These are phyloP conservation scores for Roridomyces roridus DNA, from an alignment of 768 basidiomycete genomes.

Conservation along the genomic window DNA sequence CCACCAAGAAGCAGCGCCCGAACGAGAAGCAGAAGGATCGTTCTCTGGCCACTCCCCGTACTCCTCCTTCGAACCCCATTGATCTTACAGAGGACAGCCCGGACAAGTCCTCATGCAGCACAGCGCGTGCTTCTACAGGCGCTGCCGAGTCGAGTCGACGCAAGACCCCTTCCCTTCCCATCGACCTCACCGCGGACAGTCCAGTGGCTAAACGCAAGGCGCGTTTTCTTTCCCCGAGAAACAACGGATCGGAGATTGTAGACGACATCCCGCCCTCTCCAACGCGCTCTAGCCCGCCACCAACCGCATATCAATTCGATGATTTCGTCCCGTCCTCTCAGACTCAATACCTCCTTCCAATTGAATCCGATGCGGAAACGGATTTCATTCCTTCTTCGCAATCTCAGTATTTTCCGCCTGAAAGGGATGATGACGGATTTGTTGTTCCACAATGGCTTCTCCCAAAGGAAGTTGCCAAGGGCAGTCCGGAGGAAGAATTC, in stretches of 20 bases:
- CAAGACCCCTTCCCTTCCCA: background rate
- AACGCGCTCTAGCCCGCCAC: background rate
- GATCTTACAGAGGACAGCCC: too few relatives aligned
- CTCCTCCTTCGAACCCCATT: too few relatives aligned
- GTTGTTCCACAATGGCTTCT: conserved; percentile 43
- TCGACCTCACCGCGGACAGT: background rate
- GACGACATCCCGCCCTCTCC: background rate
- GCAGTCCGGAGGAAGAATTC: conserved; percentile 28
- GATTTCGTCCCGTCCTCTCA: conserved; percentile 7
- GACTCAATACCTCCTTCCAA: conserved; percentile 8
- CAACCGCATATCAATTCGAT: background rate
- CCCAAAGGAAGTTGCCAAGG: conserved; percentile 25
- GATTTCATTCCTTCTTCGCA: conserved; percentile 17
- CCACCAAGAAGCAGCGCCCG: conserved; percentile 11
- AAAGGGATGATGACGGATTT: conserved; percentile 22
- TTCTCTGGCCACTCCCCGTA: too few relatives aligned
- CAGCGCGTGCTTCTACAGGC: too few relatives aligned
- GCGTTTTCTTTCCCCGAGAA: too few relatives aligned
- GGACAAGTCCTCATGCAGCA: too few relatives aligned
- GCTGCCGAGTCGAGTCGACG: too few relatives aligned
- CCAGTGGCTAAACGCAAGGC: background rate
- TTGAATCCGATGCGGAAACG: background rate
- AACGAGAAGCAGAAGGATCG: conserved; percentile 1
- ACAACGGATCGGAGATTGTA: too few relatives aligned
- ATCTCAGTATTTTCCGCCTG: conserved; percentile 8